Evolutionary conservation across 768 basidiomycete genomes (phyloP).

Genomic region (Rhodotorula taiwanensis): DNA sequence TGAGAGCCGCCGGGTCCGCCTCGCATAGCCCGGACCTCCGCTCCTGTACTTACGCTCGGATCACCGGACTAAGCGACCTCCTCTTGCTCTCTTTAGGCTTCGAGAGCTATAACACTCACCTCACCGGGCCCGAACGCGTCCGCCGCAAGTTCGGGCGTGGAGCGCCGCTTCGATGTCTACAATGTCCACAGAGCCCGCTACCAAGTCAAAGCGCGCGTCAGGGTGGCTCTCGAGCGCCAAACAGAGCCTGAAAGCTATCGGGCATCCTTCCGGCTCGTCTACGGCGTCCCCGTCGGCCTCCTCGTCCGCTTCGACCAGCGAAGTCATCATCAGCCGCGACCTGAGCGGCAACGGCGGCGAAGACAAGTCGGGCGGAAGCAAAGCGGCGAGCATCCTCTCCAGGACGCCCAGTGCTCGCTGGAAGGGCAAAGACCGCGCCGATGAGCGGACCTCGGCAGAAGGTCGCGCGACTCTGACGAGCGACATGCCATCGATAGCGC

Average conservation of each 20-base stretch:
- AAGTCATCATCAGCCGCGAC: background rate
- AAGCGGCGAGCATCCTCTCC: background rate
- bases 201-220: slow-evolving; percentile 5
- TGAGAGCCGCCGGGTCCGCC: no score
- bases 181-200: no score
- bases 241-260: slow-evolving; percentile 10
- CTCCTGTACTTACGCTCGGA: no score
- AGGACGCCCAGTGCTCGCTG: background rate
- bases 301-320: no score
- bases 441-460: background rate
- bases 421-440: slow-evolving; percentile 8
- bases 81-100: no score
- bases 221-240: slow-evolving; percentile 26
- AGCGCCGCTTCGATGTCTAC: background rate
- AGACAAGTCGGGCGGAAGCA: background rate
- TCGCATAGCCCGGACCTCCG: no score
- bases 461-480: background rate
- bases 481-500: slow-evolving; percentile 2
- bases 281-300: no score
- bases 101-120: no score
- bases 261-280: no score
- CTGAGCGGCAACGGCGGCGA: background rate
- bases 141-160: background rate
- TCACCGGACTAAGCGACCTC: no score
- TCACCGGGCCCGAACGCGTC: no score